These are phyloP conservation scores for Penicillium sp. DNA, from an alignment of 2,329 filamentous ascomycete species.

Conservation along the genomic window DNA sequence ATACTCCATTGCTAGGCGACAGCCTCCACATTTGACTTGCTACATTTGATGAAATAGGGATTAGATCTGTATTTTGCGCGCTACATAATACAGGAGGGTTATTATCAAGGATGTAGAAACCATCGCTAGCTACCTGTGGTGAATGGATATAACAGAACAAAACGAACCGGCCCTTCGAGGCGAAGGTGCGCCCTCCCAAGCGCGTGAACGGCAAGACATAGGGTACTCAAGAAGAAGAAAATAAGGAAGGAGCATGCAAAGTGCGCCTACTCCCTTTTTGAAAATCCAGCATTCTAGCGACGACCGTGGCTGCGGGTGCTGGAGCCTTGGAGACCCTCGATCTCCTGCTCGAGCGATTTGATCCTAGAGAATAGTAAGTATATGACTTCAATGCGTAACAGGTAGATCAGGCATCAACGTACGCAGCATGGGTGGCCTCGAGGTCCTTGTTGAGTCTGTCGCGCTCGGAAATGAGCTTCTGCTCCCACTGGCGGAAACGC, in stretches of 20 bases:
- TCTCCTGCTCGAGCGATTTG: conserved; percentile 70
- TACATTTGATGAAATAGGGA: conserved; percentile 12
- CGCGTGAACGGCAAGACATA: conserved; percentile 31
- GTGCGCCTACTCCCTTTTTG: conserved; percentile 27
- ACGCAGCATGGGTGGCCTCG: conserved; percentile 89
- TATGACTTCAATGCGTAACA: too few species aligned
- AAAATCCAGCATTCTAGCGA: conserved; percentile 58
- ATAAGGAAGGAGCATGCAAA: conserved; percentile 31
- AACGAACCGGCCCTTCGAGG: conserved; percentile 29
- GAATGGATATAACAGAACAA: conserved; percentile 37
- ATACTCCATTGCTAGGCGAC: not conserved
- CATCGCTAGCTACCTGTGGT: conserved; percentile 43
- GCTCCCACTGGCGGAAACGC: conserved; percentile 98
- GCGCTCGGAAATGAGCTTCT: conserved; percentile 98
- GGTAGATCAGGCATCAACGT: conserved; percentile 26
- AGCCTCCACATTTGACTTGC: not conserved
- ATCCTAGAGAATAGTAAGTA: conserved; percentile 41
- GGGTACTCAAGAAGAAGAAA: conserved; percentile 38
- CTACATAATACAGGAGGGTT: conserved; percentile 41
- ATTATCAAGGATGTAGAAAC: conserved; percentile 43
- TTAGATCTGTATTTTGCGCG: conserved; percentile 41
- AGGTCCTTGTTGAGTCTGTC: conserved; percentile 99
- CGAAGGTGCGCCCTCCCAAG: conserved; percentile 32
- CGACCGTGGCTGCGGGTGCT: conserved; percentile 88
- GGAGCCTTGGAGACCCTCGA: conserved; percentile 89